A percentile compares a stretch with the other conserved stretches of the same genome.
Conservation (phyloP, 2,329 filamentous ascomycete species). For the Westerdykella sp. region DNA sequence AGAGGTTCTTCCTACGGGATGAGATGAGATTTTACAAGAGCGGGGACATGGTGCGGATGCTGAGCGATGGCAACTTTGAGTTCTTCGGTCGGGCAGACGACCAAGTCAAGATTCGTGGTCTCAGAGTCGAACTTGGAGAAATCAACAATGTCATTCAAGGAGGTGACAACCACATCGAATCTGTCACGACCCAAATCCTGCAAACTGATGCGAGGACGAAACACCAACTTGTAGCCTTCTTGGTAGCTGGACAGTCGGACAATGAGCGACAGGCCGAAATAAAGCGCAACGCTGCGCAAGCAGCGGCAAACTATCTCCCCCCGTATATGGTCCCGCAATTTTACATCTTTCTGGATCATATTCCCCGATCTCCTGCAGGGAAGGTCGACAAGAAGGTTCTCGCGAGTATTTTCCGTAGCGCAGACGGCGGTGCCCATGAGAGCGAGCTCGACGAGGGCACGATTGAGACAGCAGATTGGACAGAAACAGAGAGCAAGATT, state of each 20-base stretch:
- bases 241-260: constrained; percentile 9
- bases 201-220: constrained; percentile 20
- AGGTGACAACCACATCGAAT: constrained; percentile 15
- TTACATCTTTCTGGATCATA: constrained; percentile 25
- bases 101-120: constrained; percentile 37
- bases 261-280: constrained; percentile 11
- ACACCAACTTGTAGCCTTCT: constrained; percentile 34
- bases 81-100: constrained; percentile 36
- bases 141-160: constrained; percentile 29
- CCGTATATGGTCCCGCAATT: constrained; percentile 37
- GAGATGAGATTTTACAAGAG: constrained; percentile 34
- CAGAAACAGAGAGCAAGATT: constrained; percentile 47
- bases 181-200: constrained; percentile 29
- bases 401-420: constrained; percentile 20
- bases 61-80: constrained; percentile 35
- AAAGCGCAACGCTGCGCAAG: constrained; percentile 12
- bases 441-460: constrained; percentile 2
- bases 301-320: constrained; percentile 21
- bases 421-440: background rate
- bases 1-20: constrained; percentile 25
- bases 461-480: constrained; percentile 39
- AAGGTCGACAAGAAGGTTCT: constrained; percentile 38
- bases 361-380: constrained; percentile 36
- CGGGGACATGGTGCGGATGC: constrained; percentile 36
- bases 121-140: constrained; percentile 36